A percentile compares a stretch with the other conserved stretches of the same genome.
phyloP scores from a whole-genome alignment of 176 grass and related monocot species.

The Rhynchospora breviuscula region DNA sequence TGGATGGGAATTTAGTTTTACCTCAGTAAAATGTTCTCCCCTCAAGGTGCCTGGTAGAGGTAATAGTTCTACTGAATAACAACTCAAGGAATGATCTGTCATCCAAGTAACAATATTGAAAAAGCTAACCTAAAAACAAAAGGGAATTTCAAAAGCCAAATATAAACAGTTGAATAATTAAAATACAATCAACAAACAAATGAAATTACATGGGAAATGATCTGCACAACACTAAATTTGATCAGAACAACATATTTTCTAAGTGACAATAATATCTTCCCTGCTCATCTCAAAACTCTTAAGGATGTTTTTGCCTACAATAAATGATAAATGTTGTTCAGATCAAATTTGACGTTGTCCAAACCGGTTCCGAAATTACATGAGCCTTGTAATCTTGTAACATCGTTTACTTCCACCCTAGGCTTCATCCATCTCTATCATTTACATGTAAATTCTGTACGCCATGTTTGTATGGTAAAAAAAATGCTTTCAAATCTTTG shows the following conservation, averaged over 20 bases:
- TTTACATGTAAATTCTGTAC: constrained; percentile 4
- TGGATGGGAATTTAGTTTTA: too few species aligned
- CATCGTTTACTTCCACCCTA: neutral
- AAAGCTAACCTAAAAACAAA: neutral
- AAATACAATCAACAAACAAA: constrained; percentile 11
- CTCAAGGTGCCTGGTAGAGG: too few species aligned
- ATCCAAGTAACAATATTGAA: neutral
- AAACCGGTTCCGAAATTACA: too few species aligned
- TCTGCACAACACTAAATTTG: too few species aligned
- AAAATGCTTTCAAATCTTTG: constrained; percentile 35
- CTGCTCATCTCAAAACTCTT: too few species aligned
- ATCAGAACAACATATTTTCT: too few species aligned
- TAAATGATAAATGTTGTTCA: too few species aligned
- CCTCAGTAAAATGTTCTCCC: too few species aligned
- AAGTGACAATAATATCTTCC: too few species aligned
- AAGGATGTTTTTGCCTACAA: too few species aligned
- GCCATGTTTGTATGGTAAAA: neutral
- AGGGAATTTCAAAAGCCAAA: neutral
- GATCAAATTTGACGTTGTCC: too few species aligned
- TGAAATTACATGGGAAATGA: neutral
- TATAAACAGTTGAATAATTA: constrained; percentile 4
- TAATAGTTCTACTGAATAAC: neutral
- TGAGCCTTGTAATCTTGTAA: too few species aligned
- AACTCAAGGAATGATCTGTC: neutral
- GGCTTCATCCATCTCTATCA: neutral